A percentile compares a stretch with the other conserved stretches of the same genome.
Conservation (phyloP, 352 stramenopile species). For the Globisporangium polare region DNA sequence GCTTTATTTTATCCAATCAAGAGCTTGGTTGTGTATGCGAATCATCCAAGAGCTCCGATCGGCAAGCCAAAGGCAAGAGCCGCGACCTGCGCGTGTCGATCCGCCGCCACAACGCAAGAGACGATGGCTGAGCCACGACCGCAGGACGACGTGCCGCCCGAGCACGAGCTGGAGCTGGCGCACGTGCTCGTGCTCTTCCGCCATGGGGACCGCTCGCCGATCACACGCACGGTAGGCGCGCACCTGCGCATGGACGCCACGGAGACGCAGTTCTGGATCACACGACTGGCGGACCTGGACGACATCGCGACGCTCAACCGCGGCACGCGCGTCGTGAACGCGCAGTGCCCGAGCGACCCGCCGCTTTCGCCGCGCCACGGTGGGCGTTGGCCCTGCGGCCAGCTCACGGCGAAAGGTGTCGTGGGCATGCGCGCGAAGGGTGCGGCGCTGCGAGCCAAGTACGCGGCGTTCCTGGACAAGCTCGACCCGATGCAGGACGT, state of each 20-base stretch:
- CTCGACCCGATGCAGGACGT: slow-evolving; percentile 36
- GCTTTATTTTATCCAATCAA: too few species aligned
- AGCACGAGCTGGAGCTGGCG: slow-evolving; percentile 31
- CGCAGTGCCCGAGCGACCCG: slow-evolving; percentile 14
- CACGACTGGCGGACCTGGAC: slow-evolving; percentile 35
- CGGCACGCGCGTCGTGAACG: slow-evolving; percentile 35
- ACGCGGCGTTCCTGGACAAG: slow-evolving; percentile 32
- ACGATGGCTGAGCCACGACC: slow-evolving; percentile 4
- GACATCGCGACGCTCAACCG: slow-evolving; percentile 44
- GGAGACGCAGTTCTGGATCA: slow-evolving; percentile 65
- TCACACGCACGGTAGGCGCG: slow-evolving; percentile 46
- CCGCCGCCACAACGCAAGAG: neutral
- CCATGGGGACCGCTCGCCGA: slow-evolving; percentile 75
- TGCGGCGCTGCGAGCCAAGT: slow-evolving; percentile 33
- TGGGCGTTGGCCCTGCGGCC: slow-evolving; percentile 65
- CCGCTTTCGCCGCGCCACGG: slow-evolving; percentile 47
- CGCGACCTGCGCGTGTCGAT: neutral
- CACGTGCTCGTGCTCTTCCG: slow-evolving; percentile 77
- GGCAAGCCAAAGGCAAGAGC: neutral
- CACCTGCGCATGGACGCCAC: slow-evolving; percentile 37
- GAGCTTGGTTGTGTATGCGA: slow-evolving; percentile 4
- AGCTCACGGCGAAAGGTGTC: slow-evolving; percentile 67
- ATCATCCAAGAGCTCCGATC: slow-evolving; percentile 4
- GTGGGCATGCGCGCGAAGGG: slow-evolving; percentile 60
- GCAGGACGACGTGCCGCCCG: neutral